Evolutionary conservation across 1,139 yeast species (phyloP), one percentile per base, ranked within the genome.

Genomic region (Arxiozyma slooffiae): DNA sequence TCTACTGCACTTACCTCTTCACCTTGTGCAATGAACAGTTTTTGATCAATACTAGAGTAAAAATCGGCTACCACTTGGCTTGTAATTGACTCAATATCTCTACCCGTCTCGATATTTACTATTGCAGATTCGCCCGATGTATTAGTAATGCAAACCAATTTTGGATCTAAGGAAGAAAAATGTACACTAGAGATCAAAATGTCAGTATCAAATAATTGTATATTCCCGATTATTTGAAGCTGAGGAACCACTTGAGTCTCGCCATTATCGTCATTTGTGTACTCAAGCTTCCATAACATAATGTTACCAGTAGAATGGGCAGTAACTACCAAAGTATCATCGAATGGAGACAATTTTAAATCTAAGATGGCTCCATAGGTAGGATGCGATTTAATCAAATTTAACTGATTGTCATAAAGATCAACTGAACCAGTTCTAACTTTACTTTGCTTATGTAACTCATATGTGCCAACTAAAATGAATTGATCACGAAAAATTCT

Each of bases 221-320:
- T 55, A 53, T 70, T 67, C 16, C 58, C 53, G 0, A 70, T 20
- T n/a, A 57, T 48, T 1, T 51, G 49, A 14, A 74, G 48, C 24
- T 46, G 43, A 1, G 59, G 47, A 11, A 5, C 7, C 26, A 55
- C 59, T 2, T 52, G 53, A 8, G 51, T 53, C 42, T 58, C 50
- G 5, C 40, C 48, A n/a, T 47, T 49, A 17, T 37, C 38, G 18
- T 20, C 26, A 4, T 39, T 21, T 4, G 26, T 7, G 41, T 20
- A 43, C 41, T 30, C 36, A 48, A 70, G 67, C 23, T 61, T 69
- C 97, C 97, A 90, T 3, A 85, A 56, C 40, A 71, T 71, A 16
- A 90, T 60, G 53, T 76, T 76, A 1, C 97, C 97, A 0, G 88
- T 84, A 0, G 96, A 85, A 62, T 90, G 96, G 0, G 82, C 90